phyloP scores from a whole-genome alignment of 164 flowering plant genomes.

The Chloranthus sessilifolius region DNA sequence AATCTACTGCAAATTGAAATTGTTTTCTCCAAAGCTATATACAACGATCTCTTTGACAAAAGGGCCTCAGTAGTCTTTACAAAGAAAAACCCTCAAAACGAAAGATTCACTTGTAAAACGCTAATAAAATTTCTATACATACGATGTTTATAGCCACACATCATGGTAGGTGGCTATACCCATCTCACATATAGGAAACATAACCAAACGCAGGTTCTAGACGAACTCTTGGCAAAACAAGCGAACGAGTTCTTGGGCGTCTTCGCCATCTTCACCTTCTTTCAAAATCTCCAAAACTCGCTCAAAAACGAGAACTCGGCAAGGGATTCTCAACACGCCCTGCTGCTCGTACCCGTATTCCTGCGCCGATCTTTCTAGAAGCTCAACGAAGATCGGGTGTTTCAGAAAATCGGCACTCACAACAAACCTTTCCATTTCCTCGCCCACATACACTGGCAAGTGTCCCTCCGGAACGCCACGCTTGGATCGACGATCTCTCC shows the following conservation, averaged over 20 bases:
- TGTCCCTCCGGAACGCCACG: slow-evolving; percentile 67
- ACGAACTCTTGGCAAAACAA: slow-evolving; percentile 2
- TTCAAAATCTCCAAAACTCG: slow-evolving; percentile 52
- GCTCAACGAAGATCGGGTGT: slow-evolving; percentile 63
- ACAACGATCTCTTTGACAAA: no score
- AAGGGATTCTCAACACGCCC: slow-evolving; percentile 81
- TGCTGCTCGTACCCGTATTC: slow-evolving; percentile 95
- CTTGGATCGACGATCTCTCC: slow-evolving; percentile 1
- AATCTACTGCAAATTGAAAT: no score
- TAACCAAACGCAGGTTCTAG: no score
- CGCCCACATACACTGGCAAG: slow-evolving; percentile 90
- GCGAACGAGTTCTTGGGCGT: not conserved
- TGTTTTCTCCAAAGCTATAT: no score
- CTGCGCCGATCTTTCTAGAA: slow-evolving; percentile 76
- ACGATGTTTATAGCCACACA: no score
- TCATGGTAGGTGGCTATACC: no score
- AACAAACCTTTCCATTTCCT: slow-evolving; percentile 84
- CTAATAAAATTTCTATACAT: no score
- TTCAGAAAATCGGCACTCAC: slow-evolving; percentile 76
- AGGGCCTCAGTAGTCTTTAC: no score
- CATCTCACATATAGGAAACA: no score
- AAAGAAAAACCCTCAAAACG: no score
- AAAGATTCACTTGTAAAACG: no score
- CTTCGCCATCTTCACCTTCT: slow-evolving; percentile 12
- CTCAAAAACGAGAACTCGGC: slow-evolving; percentile 67